Percentiles rank a stretch among this genome's conserved stretches.
These are phyloP conservation scores for Papiliotrema fonsecae DNA, from an alignment of 1,284 basidiomycete genomes.

Conservation along the genomic window DNA sequence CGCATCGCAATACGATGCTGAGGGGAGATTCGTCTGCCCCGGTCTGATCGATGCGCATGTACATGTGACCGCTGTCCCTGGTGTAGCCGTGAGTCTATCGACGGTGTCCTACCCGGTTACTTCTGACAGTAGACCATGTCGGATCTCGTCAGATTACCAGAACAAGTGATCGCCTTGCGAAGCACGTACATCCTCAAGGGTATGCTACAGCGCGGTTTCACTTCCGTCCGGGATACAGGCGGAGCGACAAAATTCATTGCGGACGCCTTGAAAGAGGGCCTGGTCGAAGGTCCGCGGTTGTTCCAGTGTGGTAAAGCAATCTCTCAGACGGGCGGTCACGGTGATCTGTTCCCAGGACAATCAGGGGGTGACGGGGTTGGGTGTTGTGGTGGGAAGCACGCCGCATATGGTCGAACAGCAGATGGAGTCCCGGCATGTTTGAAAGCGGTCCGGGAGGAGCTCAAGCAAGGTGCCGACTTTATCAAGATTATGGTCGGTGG, in stretches of 20 bases:
- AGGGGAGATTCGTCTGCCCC: slow-evolving; percentile 50
- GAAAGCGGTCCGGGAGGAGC: slow-evolving; percentile 50
- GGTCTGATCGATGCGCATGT: slow-evolving; percentile 49
- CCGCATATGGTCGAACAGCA: slow-evolving; percentile 32
- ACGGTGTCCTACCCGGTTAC: slow-evolving; percentile 13
- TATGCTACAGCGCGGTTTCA: slow-evolving; percentile 54
- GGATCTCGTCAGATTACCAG: slow-evolving; percentile 43
- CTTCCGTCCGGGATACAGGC: slow-evolving; percentile 54
- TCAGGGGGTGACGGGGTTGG: slow-evolving; percentile 24
- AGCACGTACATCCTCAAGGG: slow-evolving; percentile 47
- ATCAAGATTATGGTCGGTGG: slow-evolving; percentile 51
- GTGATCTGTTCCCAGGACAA: slow-evolving; percentile 25
- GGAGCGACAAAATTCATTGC: slow-evolving; percentile 52
- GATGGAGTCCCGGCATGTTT: slow-evolving; percentile 48
- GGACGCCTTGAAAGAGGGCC: slow-evolving; percentile 50
- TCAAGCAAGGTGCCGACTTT: slow-evolving; percentile 53
- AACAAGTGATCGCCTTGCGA: slow-evolving; percentile 46
- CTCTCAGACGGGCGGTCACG: slow-evolving; percentile 54
- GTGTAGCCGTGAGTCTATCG: slow-evolving; percentile 10
- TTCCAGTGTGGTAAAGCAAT: slow-evolving; percentile 53
- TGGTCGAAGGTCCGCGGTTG: slow-evolving; percentile 50
- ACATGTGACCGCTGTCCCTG: slow-evolving; percentile 50
- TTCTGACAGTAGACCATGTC: slow-evolving; percentile 41
- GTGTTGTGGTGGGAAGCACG: slow-evolving; percentile 50
- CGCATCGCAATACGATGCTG: slow-evolving; percentile 44